phyloP scores from a whole-genome alignment of 441 rosid genomes.

The Raphanus hybrid region DNA sequence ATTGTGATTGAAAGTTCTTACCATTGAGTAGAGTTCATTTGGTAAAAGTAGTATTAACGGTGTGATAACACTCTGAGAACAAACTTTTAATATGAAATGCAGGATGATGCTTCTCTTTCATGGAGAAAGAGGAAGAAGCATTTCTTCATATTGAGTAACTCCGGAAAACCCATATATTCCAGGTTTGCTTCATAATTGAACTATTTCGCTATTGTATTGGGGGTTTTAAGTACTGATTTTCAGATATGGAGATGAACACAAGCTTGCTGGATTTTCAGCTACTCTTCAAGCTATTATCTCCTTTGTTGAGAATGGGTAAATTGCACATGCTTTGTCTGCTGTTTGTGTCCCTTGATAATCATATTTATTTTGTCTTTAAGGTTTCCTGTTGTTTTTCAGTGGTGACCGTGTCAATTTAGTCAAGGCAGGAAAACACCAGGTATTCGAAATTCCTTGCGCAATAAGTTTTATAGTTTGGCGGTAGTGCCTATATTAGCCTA shows the following conservation, averaged over 20 bases:
- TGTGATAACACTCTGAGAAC: no score
- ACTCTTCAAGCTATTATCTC: constrained; percentile 98
- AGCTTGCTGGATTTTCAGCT: constrained; percentile 97
- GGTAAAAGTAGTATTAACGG: no score
- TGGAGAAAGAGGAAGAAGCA: constrained; percentile 99
- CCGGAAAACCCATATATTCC: constrained; percentile 98
- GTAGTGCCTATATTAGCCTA: not conserved
- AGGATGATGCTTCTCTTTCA: constrained; percentile 93
- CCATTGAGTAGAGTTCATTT: no score
- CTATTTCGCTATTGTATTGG: no score
- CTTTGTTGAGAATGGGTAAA: constrained; percentile 95
- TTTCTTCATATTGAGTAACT: constrained; percentile 90
- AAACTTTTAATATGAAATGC: constrained; percentile 46
- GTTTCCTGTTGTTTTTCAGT: constrained; percentile 48
- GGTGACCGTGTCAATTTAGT: constrained; percentile 86
- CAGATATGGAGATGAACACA: constrained; percentile 98
- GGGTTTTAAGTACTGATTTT: not conserved
- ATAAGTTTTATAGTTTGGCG: constrained; percentile 6
- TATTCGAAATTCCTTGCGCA: constrained; percentile 23
- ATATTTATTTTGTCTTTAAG: not conserved
- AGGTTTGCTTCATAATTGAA: constrained; percentile 52
- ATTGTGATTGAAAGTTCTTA: not conserved
- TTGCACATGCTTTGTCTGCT: constrained; percentile 16
- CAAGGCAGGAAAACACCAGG: constrained; percentile 98
- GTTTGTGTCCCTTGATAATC: constrained; percentile 30